These are phyloP conservation scores for Lasiosphaeria ovina DNA, from an alignment of 495 filamentous ascomycete species.

Conservation along the genomic window DNA sequence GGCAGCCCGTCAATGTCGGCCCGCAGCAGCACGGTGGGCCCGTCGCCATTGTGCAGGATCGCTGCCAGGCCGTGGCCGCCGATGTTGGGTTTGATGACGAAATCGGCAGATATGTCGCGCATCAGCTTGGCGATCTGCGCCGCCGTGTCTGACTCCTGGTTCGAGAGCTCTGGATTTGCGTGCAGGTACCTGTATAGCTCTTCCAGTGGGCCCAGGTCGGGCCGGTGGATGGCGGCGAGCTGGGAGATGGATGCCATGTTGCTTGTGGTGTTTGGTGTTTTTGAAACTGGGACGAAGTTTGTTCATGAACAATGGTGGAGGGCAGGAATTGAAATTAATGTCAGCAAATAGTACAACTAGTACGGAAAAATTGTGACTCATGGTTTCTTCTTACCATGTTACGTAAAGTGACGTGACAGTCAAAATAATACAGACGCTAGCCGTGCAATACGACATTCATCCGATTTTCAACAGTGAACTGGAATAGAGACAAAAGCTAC, in stretches of 20 bases:
- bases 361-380: too few relatives aligned
- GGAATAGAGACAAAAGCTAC: too few relatives aligned
- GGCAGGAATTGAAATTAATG: too few relatives aligned
- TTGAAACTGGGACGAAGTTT: too few relatives aligned
- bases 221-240: background rate
- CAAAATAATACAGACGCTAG: too few relatives aligned
- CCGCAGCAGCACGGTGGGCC: slow-evolving; percentile 53
- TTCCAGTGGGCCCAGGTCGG: slow-evolving; percentile 23
- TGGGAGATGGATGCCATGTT: background rate
- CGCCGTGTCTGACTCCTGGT: slow-evolving; percentile 48
- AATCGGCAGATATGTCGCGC: slow-evolving; percentile 28
- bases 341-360: too few relatives aligned
- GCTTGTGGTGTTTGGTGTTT: too few relatives aligned
- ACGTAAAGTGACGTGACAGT: too few relatives aligned
- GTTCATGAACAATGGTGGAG: too few relatives aligned
- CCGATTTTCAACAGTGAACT: too few relatives aligned
- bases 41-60: slow-evolving; percentile 55
- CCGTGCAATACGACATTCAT: too few relatives aligned
- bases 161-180: slow-evolving; percentile 50
- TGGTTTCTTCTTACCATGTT: too few relatives aligned
- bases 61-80: slow-evolving; percentile 58
- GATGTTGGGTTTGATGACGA: slow-evolving; percentile 48
- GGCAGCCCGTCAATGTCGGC: slow-evolving; percentile 65
- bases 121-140: slow-evolving; percentile 40
- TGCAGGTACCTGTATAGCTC: slow-evolving; percentile 49